Evolutionary conservation across 2,329 filamentous ascomycete species (phyloP).

Genomic region (Clonostachys byssicola): DNA sequence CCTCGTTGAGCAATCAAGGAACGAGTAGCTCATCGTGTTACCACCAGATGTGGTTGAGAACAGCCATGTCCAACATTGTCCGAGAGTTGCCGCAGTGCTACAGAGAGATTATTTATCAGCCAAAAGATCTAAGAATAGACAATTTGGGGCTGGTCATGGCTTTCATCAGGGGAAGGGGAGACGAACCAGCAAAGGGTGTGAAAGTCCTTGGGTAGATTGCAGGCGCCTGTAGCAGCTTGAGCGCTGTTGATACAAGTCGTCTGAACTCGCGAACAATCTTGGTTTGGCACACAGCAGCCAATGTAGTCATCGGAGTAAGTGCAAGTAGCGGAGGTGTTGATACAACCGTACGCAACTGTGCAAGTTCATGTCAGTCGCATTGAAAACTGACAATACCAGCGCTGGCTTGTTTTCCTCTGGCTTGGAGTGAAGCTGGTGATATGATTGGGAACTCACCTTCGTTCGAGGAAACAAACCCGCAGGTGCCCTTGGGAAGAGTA

Average conservation of each 20-base stretch:
- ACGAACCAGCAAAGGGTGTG: slow-evolving; percentile 29
- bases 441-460: slow-evolving; percentile 17
- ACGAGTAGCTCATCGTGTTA: slow-evolving; percentile 9
- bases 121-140: not conserved
- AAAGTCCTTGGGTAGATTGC: slow-evolving; percentile 16
- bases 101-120: slow-evolving; percentile 1
- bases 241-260: slow-evolving; percentile 23
- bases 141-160: not conserved
- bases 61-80: slow-evolving; percentile 21
- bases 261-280: slow-evolving; percentile 19
- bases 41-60: slow-evolving; percentile 12
- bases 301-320: slow-evolving; percentile 14
- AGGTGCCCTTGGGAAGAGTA: slow-evolving; percentile 18
- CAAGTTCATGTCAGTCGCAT: not conserved
- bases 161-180: not conserved
- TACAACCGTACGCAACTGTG: slow-evolving; percentile 20
- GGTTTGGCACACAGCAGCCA: slow-evolving; percentile 22
- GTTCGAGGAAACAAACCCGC: slow-evolving; percentile 17
- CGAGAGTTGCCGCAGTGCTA: slow-evolving; percentile 6
- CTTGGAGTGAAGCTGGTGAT: not conserved
- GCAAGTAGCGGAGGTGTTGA: slow-evolving; percentile 16
- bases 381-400: not conserved
- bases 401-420: too few species aligned
- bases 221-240: slow-evolving; percentile 13
- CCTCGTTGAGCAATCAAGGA: slow-evolving; percentile 17